Evolutionary conservation across 345 rosid genomes (phyloP), one percentile per base, ranked within the genome.

Genomic region (Bretschneidera sinensis): DNA sequence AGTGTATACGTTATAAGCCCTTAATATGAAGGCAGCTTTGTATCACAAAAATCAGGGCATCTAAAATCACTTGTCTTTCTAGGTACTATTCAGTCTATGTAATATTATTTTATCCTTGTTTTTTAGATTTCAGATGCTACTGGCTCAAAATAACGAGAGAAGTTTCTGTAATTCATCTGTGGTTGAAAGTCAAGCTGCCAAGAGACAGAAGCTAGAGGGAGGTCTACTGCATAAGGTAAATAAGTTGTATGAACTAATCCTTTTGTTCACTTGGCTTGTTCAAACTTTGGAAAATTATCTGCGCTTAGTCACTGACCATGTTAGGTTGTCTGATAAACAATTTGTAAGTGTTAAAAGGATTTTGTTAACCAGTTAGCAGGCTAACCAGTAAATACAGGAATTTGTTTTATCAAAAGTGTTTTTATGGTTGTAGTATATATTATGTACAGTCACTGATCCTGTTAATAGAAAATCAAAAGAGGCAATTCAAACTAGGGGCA

Each of bases 191-290:
- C 99, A 95, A 61, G 91, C 99, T 76, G 62, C 92, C 62, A 95
- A 95, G 83, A 85, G 97, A 74, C 98, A 85, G 85, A 95, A 95
- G 68, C 80, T 95, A 22, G 98, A 91, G 61, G 90, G 96, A 56
- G 98, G 98, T 71, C 78, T 77, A 65, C 78, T 79, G 45, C 75
- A 60, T 43, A 95, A 86, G 97, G 99, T 91, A 70, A 11, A 11
- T 11, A 54, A 57, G 13, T 22, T 45, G 10, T 24, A 51, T 17
- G 17, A 11, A 47, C 57, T 33, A 60, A 39, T 57, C 22, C 21
- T 57, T 21, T 59, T 31, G 14, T 61, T 43, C n/a, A 60, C 53
- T 62, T 51, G 48, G 21, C 17, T 49, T 33, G 22, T 51, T 47
- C 33, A 18, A 6, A 28, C 56, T 28, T 53, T 43, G 21, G 55